Percentiles rank a stretch among this genome's conserved stretches.
phyloP scores from a whole-genome alignment of 805 yeast species.

The Pichia ethanolica region DNA sequence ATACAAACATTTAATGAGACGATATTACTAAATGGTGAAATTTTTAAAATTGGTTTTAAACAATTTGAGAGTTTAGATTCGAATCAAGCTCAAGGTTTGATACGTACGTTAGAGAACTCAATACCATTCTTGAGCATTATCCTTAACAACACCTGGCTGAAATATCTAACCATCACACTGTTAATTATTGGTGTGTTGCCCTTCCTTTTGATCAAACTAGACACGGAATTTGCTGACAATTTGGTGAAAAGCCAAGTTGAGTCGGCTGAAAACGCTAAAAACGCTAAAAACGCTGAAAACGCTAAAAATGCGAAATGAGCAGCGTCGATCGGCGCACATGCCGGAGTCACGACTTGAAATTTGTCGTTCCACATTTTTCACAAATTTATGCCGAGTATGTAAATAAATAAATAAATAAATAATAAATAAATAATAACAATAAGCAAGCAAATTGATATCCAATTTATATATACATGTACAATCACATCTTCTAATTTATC shows the following conservation, averaged over 20 bases:
- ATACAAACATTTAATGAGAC: too few species aligned
- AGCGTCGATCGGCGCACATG: neutral
- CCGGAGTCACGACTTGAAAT: too few species aligned
- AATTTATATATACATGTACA: too few species aligned
- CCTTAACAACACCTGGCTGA: neutral
- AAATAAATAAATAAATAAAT: too few species aligned
- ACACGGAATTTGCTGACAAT: conserved; percentile 23
- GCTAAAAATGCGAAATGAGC: neutral
- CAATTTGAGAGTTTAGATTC: too few species aligned
- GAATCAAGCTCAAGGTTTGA: neutral
- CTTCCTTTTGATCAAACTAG: conserved; percentile 17
- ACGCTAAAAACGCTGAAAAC: neutral
- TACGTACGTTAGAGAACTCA: neutral
- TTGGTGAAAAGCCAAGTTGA: conserved; percentile 15
- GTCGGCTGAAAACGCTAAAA: neutral
- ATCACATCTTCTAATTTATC: too few species aligned
- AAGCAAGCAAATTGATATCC: too few species aligned
- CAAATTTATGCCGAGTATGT: too few species aligned
- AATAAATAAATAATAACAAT: too few species aligned
- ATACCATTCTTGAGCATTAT: conserved; percentile 1
- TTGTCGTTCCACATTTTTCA: too few species aligned
- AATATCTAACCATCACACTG: neutral
- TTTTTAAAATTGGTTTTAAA: neutral
- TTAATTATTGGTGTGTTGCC: conserved; percentile 14
- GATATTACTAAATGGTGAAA: neutral